A percentile compares a stretch with the other conserved stretches of the same genome.
Conservation (phyloP, 768 basidiomycete species). For the Paxillus rubicundulus region DNA sequence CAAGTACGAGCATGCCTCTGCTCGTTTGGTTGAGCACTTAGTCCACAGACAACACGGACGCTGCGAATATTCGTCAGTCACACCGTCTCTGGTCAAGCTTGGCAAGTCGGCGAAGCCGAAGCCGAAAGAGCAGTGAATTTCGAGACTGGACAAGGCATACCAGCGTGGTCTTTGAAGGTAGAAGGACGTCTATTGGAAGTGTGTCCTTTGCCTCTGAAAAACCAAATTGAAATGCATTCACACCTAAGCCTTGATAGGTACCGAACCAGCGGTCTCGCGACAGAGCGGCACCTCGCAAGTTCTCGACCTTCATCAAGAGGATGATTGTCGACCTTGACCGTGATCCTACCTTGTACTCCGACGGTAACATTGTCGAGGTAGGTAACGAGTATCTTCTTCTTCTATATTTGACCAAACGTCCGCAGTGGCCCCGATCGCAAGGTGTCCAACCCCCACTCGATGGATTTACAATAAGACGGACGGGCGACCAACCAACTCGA, state of each 20-base stretch:
- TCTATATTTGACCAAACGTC: not conserved
- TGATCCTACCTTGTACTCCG: constrained; percentile 75
- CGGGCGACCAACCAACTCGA: constrained; percentile 75
- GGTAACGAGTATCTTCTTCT: not conserved
- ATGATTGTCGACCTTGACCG: constrained; percentile 87
- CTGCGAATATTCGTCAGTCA: constrained; percentile 86
- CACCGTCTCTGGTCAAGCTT: constrained; percentile 78
- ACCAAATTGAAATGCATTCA: not conserved
- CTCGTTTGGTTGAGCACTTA: constrained; percentile 3
- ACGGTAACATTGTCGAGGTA: constrained; percentile 90
- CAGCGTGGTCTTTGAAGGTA: constrained; percentile 84
- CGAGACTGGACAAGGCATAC: constrained; percentile 85
- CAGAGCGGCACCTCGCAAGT: constrained; percentile 64
- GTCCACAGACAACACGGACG: constrained; percentile 72
- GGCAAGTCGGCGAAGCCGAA: constrained; percentile 60
- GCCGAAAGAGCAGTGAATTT: constrained; percentile 46
- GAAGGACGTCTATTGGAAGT: constrained; percentile 88
- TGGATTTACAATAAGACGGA: constrained; percentile 81
- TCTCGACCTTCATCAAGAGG: constrained; percentile 80
- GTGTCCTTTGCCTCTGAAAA: constrained; percentile 20
- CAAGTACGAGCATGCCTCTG: not conserved
- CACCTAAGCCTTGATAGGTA: constrained; percentile 34
- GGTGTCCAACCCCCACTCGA: constrained; percentile 64
- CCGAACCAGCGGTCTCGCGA: constrained; percentile 64
- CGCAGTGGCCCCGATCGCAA: constrained; percentile 61